Conservation (phyloP, 768 basidiomycete species). For the Agaricus sinodeliciosus region DNA sequence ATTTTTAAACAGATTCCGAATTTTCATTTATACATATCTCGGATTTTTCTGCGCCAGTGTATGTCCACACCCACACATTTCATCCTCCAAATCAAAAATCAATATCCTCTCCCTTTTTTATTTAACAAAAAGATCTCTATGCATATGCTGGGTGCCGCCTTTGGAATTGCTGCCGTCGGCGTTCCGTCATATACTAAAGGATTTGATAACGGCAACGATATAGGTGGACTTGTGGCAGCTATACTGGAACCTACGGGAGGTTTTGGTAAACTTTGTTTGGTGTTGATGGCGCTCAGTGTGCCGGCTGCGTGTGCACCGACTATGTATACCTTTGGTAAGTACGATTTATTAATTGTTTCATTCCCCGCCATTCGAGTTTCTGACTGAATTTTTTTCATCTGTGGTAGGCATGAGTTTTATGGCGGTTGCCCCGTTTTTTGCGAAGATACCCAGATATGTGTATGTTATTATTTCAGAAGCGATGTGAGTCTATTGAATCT, state of each 20-base stretch:
- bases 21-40: constrained; percentile 59
- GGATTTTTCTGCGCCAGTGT: constrained; percentile 61
- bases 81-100: not conserved
- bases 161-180: constrained; percentile 46
- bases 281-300: constrained; percentile 69
- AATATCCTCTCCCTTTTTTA: constrained; percentile 15
- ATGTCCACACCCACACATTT: constrained; percentile 15
- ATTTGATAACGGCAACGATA: constrained; percentile 43
- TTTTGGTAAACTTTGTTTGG: constrained; percentile 68
- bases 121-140: constrained; percentile 34
- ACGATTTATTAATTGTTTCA: too few species aligned
- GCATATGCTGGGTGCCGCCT: constrained; percentile 62
- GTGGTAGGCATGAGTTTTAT: constrained; percentile 52
- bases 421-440: constrained; percentile 48
- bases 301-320: constrained; percentile 70
- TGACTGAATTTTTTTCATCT: not conserved
- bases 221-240: constrained; percentile 60
- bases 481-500: constrained; percentile 38
- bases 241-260: constrained; percentile 53
- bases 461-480: constrained; percentile 59
- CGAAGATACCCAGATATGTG: constrained; percentile 59
- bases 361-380: not conserved
- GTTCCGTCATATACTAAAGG: constrained; percentile 52
- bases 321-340: constrained; percentile 63
- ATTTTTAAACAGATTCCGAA: constrained; percentile 46